Percentiles rank a stretch among this genome's conserved stretches.
Conservation (phyloP, 2,329 filamentous ascomycete genomes). For the Aulographum hederae region DNA sequence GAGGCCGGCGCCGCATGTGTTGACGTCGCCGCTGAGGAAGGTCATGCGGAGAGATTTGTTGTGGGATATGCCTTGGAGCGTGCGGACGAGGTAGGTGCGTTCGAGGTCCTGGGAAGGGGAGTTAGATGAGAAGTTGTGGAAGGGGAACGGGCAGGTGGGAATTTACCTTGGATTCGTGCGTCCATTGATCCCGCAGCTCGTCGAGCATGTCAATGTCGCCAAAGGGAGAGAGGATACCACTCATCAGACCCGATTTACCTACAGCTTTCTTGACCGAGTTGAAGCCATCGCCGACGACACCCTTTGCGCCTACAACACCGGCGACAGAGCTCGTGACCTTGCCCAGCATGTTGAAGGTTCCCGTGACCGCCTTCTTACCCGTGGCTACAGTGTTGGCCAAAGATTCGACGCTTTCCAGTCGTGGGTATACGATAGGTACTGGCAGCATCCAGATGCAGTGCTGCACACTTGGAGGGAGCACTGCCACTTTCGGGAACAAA, state of each 20-base stretch:
- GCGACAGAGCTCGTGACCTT: conserved; percentile 92
- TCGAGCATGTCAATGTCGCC: conserved; percentile 90
- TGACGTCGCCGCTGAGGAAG: conserved; percentile 84
- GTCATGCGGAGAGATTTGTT: conserved; percentile 95
- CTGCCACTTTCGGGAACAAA: conserved; percentile 86
- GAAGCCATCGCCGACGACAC: conserved; percentile 82
- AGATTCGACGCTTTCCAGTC: conserved; percentile 79
- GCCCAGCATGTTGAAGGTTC: conserved; percentile 87
- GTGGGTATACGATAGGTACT: conserved; percentile 77
- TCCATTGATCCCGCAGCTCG: conserved; percentile 93
- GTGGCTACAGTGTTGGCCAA: conserved; percentile 81
- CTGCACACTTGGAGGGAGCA: conserved; percentile 79
- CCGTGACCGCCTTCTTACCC: conserved; percentile 91
- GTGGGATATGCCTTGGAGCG: conserved; percentile 83
- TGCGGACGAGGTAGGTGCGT: conserved; percentile 88
- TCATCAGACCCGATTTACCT: conserved; percentile 90
- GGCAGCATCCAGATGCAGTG: conserved; percentile 95
- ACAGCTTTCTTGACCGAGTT: conserved; percentile 91
- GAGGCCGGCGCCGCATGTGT: conserved; percentile 77
- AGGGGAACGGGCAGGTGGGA: not conserved
- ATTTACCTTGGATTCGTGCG: conserved; percentile 72
- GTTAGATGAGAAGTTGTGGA: conserved; percentile 6
- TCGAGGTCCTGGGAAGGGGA: conserved; percentile 52
- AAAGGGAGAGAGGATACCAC: conserved; percentile 85
- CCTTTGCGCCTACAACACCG: conserved; percentile 86